These are phyloP conservation scores for Amylocystis lapponica DNA, from an alignment of 768 basidiomycete species.

Conservation along the genomic window DNA sequence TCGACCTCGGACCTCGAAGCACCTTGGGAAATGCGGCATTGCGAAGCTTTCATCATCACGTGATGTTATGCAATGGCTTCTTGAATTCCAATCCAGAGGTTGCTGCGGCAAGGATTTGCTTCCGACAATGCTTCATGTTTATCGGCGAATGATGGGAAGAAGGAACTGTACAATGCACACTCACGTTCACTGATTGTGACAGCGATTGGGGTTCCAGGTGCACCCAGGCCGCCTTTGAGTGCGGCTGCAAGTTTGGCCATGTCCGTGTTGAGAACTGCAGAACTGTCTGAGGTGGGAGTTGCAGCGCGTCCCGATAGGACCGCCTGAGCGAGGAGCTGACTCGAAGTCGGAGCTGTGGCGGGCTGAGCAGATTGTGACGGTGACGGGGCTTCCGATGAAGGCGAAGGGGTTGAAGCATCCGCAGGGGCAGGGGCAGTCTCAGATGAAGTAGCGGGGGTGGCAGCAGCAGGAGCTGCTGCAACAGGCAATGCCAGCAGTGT, in stretches of 20 bases:
- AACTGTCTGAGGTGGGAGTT: slow-evolving; percentile 5
- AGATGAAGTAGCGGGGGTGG: slow-evolving; percentile 13
- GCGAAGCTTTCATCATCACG: no score
- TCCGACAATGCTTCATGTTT: no score
- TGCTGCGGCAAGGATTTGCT: no score
- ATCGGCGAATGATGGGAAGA: no score
- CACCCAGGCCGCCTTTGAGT: slow-evolving; percentile 37
- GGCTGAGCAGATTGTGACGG: slow-evolving; percentile 1
- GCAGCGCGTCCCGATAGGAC: slow-evolving; percentile 23
- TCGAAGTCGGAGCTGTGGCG: slow-evolving; percentile 18
- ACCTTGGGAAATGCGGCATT: no score
- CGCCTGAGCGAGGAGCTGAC: slow-evolving; percentile 38
- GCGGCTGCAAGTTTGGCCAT: slow-evolving; percentile 40
- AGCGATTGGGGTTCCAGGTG: slow-evolving; percentile 58
- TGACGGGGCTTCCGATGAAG: slow-evolving; percentile 1
- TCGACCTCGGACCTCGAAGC: no score
- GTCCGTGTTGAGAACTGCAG: slow-evolving; percentile 18
- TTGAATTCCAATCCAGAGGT: no score
- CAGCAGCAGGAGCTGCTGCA: slow-evolving; percentile 8
- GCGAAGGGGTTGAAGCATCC: neutral
- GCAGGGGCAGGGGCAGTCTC: slow-evolving; percentile 3
- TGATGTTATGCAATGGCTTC: no score
- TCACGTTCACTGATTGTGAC: slow-evolving; percentile 80
- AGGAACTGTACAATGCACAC: no score
- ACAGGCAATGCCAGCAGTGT: slow-evolving; percentile 46